Evolutionary conservation across 139 green algal species (phyloP), one percentile per base, ranked within the genome.

Genomic region (Asterochloris erici): DNA sequence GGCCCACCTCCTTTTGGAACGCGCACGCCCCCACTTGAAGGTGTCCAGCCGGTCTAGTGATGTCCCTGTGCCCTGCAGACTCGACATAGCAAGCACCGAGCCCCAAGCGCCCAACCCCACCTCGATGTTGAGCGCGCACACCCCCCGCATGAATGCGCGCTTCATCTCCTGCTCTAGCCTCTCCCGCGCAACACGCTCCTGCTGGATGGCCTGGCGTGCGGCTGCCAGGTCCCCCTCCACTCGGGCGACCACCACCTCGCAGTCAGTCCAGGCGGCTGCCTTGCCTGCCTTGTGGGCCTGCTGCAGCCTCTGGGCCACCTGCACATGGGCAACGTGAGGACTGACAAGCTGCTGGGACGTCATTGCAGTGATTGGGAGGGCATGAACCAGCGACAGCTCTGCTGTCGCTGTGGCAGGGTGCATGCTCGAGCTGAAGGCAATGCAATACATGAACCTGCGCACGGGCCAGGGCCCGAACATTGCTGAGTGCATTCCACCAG

Each of bases 121-220:
- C 81, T 95, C 91, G 54, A 93, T 88, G 84, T 94, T 95, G 47
- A 95, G 83, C 9, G 91, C 91, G 71, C 90, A 94, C 26, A 95
- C 88, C 54, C 90, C 91, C 0, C 91, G 77, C 91, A 93, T 93
- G 84, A 95, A 95, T 12, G 91, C 89, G 11, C 87, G 84, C 85
- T 91, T 91, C 89, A 93, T 95, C 87, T 92, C 87, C 74, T 94
- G 86, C 82, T 93, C 91, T 63, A 94, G 84, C 16, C 84, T 74
- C 21, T 63, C 78, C 11, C 89, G 69, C 10, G 83, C 78, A 60
- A 86, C 85, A 23, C 81, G 28, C 79, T 83, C 80, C 29, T 70
- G 68, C 21, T 87, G 71, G 27, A 89, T 68, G 24, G 80, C 62
- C 24, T 29, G n/a, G 12, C 77, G 75, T 4, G 76, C 71, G 10